These are phyloP conservation scores for Zygnema circumcarinatum DNA, from an alignment of 139 green algal species.

Conservation along the genomic window DNA sequence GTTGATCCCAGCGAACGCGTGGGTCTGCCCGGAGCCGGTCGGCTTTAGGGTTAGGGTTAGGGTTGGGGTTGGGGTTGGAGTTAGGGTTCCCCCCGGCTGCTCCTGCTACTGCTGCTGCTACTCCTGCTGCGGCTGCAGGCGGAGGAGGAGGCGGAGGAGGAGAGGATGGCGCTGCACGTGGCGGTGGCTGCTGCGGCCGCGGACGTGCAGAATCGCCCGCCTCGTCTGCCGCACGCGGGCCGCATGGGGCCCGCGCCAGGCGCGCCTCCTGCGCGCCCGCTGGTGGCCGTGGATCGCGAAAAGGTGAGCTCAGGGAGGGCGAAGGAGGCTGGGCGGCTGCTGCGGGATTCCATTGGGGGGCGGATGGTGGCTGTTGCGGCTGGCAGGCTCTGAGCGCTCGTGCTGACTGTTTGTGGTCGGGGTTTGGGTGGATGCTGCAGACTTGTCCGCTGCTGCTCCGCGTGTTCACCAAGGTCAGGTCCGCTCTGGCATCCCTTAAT, in stretches of 20 bases:
- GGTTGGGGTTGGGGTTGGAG: too few relatives aligned
- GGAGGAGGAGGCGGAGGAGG: too few relatives aligned
- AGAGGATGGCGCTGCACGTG: conserved; percentile 9
- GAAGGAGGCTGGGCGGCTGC: neutral
- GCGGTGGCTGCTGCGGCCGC: conserved; percentile 19
- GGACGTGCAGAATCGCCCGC: conserved; percentile 29
- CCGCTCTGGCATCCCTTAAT: neutral
- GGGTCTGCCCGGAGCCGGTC: too few relatives aligned
- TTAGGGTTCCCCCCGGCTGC: too few relatives aligned
- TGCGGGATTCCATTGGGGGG: too few relatives aligned
- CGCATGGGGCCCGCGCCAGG: neutral
- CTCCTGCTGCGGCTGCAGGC: too few relatives aligned
- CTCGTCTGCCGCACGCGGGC: conserved; percentile 5
- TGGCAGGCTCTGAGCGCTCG: too few relatives aligned
- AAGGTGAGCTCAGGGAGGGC: conserved; percentile 8
- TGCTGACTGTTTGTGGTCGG: too few relatives aligned
- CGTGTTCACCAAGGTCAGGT: conserved; percentile 74
- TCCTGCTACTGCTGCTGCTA: too few relatives aligned
- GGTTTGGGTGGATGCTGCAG: conserved; percentile 20
- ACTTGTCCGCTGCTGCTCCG: conserved; percentile 84
- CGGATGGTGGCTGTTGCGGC: neutral
- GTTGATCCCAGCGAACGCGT: too few relatives aligned
- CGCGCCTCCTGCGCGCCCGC: neutral
- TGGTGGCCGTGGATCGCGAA: conserved; percentile 32
- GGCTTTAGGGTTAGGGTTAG: too few relatives aligned